phyloP scores from a whole-genome alignment of 495 filamentous ascomycete genomes.

The Cetradonia linearis region DNA sequence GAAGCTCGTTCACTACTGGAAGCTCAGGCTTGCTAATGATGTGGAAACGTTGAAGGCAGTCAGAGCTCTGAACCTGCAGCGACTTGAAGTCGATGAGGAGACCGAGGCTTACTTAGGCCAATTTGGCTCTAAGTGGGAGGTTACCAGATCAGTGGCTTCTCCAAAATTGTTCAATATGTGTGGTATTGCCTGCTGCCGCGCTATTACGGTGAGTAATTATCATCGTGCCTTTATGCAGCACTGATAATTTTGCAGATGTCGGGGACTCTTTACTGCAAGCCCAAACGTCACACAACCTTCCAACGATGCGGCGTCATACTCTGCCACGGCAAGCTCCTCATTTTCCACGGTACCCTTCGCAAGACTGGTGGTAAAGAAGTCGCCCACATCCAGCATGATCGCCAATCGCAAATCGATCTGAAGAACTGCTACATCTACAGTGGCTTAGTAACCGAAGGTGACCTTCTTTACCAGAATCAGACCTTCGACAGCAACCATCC shows the following conservation, averaged over 20 bases:
- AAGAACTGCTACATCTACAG: conserved; percentile 65
- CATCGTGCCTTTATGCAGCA: not conserved
- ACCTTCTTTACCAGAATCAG: conserved; percentile 58
- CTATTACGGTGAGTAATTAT: conserved; percentile 43
- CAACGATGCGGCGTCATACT: conserved; percentile 53
- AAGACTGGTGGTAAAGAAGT: conserved; percentile 47
- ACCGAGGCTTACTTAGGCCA: conserved; percentile 59
- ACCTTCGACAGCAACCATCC: conserved; percentile 61
- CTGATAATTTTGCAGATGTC: conserved; percentile 38
- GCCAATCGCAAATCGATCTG: conserved; percentile 48
- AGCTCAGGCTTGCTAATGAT: conserved; percentile 45
- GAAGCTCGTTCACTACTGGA: conserved; percentile 57
- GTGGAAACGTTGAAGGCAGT: conserved; percentile 45
- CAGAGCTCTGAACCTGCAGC: conserved; percentile 50
- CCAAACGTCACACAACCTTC: conserved; percentile 54
- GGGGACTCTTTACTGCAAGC: conserved; percentile 57
- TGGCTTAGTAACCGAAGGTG: conserved; percentile 54
- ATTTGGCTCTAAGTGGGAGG: conserved; percentile 65
- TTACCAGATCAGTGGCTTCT: conserved; percentile 53
- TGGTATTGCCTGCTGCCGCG: conserved; percentile 52
- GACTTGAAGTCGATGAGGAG: conserved; percentile 59
- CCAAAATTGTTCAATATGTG: conserved; percentile 63
- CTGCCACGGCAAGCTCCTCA: conserved; percentile 49
- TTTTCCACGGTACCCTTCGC: conserved; percentile 54
- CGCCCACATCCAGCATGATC: conserved; percentile 53